These are phyloP conservation scores for Neurospora sp. DNA, from an alignment of 495 filamentous ascomycete species.

Conservation along the genomic window DNA sequence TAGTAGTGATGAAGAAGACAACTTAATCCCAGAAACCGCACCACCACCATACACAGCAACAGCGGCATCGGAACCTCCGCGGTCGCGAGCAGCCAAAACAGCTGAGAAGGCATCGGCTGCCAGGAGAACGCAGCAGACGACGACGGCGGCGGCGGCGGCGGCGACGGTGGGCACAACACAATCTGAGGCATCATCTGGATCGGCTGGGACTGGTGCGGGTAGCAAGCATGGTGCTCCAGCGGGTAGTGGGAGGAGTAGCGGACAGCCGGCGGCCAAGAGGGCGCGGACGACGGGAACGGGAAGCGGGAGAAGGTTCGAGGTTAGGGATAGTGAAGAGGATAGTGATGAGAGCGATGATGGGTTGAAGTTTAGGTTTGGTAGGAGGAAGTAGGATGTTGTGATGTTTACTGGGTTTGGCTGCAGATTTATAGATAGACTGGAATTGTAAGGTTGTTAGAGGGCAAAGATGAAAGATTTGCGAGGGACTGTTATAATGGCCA, in stretches of 20 bases:
- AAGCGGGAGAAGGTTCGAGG: constrained; percentile 9
- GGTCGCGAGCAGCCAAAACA: constrained; percentile 19
- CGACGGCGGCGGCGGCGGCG: neutral
- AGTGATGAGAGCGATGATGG: constrained; percentile 43
- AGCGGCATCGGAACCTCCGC: constrained; percentile 8
- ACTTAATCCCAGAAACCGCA: neutral
- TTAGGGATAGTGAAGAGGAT: constrained; percentile 26
- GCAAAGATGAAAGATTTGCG: neutral
- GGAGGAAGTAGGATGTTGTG: constrained; percentile 8
- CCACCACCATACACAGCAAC: neutral
- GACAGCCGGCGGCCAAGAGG: constrained; percentile 34
- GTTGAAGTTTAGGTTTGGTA: constrained; percentile 40
- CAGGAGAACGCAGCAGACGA: neutral
- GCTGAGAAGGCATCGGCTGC: constrained; percentile 16
- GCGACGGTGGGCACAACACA: neutral
- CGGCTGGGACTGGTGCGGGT: constrained; percentile 10
- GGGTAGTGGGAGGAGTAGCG: constrained; percentile 13
- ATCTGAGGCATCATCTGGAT: neutral
- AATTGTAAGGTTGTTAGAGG: neutral
- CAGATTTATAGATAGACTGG: neutral
- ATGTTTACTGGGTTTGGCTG: neutral
- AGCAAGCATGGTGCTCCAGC: constrained; percentile 30
- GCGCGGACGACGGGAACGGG: constrained; percentile 12
- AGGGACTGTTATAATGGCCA: neutral
- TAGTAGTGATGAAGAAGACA: constrained; percentile 31